Evolutionary conservation across 108 stramenopile species (phyloP).

Genomic region (Nitzschia inconspicua): DNA sequence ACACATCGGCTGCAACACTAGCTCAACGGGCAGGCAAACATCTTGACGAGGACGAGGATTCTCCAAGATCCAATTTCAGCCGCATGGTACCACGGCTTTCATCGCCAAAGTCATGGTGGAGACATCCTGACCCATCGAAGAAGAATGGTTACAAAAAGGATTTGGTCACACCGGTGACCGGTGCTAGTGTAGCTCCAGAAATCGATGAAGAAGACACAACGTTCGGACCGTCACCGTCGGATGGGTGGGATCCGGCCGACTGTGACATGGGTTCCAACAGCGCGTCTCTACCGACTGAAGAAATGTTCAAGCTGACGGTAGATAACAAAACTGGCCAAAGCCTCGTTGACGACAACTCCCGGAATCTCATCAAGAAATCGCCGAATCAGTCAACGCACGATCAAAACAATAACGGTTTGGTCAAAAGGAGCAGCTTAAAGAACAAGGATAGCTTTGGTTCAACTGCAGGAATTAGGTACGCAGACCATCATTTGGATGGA

Average conservation of each 20-base stretch:
- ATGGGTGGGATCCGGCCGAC: slow-evolving; percentile 13
- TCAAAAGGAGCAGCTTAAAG: too few relatives aligned
- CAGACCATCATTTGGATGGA: not conserved
- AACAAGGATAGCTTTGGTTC: too few relatives aligned
- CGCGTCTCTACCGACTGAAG: not conserved
- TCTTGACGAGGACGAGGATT: not conserved
- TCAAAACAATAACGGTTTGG: too few relatives aligned
- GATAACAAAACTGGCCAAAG: not conserved
- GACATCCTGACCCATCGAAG: not conserved
- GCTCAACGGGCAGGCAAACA: not conserved
- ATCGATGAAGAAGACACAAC: slow-evolving; percentile 8
- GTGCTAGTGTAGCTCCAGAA: not conserved
- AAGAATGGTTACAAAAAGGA: not conserved
- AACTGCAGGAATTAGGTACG: not conserved
- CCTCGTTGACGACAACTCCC: not conserved
- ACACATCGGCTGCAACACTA: not conserved
- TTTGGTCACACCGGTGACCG: not conserved
- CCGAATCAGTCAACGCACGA: not conserved
- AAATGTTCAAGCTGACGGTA: slow-evolving; percentile 2
- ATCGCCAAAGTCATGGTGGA: not conserved
- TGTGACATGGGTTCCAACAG: slow-evolving; percentile 2
- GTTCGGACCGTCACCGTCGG: slow-evolving; percentile 3
- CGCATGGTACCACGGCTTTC: not conserved
- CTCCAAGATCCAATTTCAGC: not conserved
- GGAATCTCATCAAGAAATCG: not conserved